These are phyloP conservation scores for Viola pubescens DNA, from an alignment of 441 rosid genomes.

Conservation along the genomic window DNA sequence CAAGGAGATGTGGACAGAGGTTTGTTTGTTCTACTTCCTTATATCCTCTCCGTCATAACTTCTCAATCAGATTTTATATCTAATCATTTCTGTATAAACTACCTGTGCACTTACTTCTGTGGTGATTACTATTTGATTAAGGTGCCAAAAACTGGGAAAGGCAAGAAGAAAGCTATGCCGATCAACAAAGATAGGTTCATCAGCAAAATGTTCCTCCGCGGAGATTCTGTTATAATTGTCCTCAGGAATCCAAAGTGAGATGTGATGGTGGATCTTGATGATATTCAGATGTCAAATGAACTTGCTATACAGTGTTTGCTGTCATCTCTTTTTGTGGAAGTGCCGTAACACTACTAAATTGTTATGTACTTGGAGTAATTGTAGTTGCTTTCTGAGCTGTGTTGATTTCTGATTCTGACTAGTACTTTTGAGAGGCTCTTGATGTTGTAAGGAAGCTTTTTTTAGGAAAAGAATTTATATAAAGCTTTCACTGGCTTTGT, in stretches of 20 bases:
- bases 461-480: too few relatives aligned
- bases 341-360: neutral
- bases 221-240: conserved; percentile 93
- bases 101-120: neutral
- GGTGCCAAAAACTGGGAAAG: conserved; percentile 92
- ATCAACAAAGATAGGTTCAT: conserved; percentile 89
- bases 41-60: too few relatives aligned
- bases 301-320: neutral
- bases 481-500: too few relatives aligned
- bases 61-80: neutral
- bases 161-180: conserved; percentile 92
- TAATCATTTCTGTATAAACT: neutral
- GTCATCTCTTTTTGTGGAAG: neutral
- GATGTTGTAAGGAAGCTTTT: too few relatives aligned
- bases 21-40: conserved; percentile 10
- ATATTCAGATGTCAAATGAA: neutral
- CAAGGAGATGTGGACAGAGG: conserved; percentile 98
- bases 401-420: neutral
- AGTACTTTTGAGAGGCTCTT: too few relatives aligned
- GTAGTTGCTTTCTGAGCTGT: neutral
- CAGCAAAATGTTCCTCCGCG: conserved; percentile 92
- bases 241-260: conserved; percentile 78
- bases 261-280: neutral
- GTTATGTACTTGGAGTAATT: too few relatives aligned
- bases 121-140: conserved; percentile 9